phyloP scores from a whole-genome alignment of 371 early-diverging fungal genomes.

The Saksenaea oblongispora region DNA sequence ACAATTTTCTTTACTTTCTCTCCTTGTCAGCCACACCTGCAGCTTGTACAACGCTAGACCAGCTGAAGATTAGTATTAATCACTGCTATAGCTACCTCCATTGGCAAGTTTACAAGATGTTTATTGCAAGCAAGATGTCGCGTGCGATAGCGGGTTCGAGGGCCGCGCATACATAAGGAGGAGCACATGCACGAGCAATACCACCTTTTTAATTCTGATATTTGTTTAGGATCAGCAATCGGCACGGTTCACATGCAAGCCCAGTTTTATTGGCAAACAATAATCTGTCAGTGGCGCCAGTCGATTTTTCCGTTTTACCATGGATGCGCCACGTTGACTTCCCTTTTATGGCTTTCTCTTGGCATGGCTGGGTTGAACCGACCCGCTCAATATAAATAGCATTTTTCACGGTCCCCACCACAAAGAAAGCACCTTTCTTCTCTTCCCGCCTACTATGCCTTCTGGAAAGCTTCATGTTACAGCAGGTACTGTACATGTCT shows the following conservation, averaged over 20 bases:
- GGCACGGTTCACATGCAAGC: background rate
- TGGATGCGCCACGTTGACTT: background rate
- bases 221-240: background rate
- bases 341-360: slow-evolving; percentile 1
- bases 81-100: background rate
- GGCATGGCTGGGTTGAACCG: background rate
- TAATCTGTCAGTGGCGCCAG: background rate
- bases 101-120: background rate
- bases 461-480: background rate
- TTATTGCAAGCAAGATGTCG: too few species aligned
- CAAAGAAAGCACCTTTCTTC: background rate
- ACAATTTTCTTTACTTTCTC: too few species aligned
- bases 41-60: background rate
- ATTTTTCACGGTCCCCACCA: background rate
- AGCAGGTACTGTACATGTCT: background rate
- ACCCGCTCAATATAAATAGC: background rate
- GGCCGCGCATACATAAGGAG: background rate
- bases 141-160: too few species aligned
- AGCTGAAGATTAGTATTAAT: background rate
- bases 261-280: background rate
- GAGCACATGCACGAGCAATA: background rate
- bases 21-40: too few species aligned
- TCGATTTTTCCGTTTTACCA: background rate
- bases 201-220: background rate
- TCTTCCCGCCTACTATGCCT: background rate